These are phyloP conservation scores for Mangifera indica DNA, from an alignment of 345 rosid genomes.

Conservation along the genomic window DNA sequence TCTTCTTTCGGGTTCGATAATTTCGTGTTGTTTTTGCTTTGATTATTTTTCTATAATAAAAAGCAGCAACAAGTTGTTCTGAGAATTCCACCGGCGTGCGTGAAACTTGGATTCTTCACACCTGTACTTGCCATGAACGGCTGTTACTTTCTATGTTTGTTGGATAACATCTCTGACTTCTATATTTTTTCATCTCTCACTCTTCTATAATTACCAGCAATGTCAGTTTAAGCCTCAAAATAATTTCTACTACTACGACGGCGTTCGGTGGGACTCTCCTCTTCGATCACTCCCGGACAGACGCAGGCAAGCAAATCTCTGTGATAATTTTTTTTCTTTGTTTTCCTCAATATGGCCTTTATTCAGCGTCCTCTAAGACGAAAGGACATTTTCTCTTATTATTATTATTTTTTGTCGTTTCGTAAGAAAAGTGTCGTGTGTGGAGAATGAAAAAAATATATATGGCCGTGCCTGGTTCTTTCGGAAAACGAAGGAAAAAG, in stretches of 20 bases:
- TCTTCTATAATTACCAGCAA: slow-evolving; percentile 27
- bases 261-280: slow-evolving; percentile 6
- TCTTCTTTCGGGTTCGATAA: not conserved
- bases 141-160: slow-evolving; percentile 26
- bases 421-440: not conserved
- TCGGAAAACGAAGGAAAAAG: not conserved
- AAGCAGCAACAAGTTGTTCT: not conserved
- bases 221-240: slow-evolving; percentile 19
- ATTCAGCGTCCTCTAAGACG: not conserved
- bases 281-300: not conserved
- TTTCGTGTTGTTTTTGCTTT: not conserved
- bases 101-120: not conserved
- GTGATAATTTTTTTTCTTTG: not conserved
- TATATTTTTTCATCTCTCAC: slow-evolving; percentile 18
- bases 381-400: not conserved
- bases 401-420: not conserved
- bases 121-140: slow-evolving; percentile 28
- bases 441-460: too few relatives aligned
- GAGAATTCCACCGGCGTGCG: slow-evolving; percentile 1
- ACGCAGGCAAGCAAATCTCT: slow-evolving; percentile 22
- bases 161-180: slow-evolving; percentile 21
- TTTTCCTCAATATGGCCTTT: not conserved
- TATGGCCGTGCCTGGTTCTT: not conserved
- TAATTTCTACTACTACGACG: slow-evolving; percentile 23
- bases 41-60: not conserved